Base-by-base conservation (phyloP, 2,329 filamentous ascomycete species). In the Volutella citrinella region DNA sequence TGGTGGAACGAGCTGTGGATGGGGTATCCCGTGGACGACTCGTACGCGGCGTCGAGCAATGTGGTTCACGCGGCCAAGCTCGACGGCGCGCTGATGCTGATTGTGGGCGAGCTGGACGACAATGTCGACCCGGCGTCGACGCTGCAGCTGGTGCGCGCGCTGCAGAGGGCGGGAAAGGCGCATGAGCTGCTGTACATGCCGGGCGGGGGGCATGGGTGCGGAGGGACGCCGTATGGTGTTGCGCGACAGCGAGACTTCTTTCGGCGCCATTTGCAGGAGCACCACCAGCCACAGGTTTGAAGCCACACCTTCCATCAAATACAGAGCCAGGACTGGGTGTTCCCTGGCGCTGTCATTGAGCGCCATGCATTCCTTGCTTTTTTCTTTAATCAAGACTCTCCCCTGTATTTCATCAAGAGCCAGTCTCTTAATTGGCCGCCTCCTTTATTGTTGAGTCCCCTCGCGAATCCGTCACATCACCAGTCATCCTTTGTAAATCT, bases 1-100 rank as follows among this genome's bases (percentile, higher is more conserved):
- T 51, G 50, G 45, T 60, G 56, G 56, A 57, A 52, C 17, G 56
- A 60, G 32, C 30, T 52, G 25, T 59, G 51, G 49, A 57, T 60
- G 53, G 55, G 56, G 4, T 57, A 53, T 19, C 56, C 56, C 2
- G 48, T 59, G 1, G 56, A 57, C 11, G 38, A 49, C 25, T 41
- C 46, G 10, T 59, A 59, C 25, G 41, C 35, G 17, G 43, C 44
- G n/a, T 46, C 47, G 18, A 57, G 54, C 3, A 55, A 57, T 23
- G 41, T 51, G 7, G 51, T 44, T 5, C 47, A 60, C 24, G 56
- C 52, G 15, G 38, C 30, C 10, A 59, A 56, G 39, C 33, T 60
- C 8, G 31, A 36, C 12, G 53, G 51, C 0, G 35, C 46, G 12
- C 23, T 60, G 35, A 49, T 60, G 51, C 12, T 60, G 30, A 49